phyloP scores from a whole-genome alignment of 306 rosid genomes.

The Malus orientalis region DNA sequence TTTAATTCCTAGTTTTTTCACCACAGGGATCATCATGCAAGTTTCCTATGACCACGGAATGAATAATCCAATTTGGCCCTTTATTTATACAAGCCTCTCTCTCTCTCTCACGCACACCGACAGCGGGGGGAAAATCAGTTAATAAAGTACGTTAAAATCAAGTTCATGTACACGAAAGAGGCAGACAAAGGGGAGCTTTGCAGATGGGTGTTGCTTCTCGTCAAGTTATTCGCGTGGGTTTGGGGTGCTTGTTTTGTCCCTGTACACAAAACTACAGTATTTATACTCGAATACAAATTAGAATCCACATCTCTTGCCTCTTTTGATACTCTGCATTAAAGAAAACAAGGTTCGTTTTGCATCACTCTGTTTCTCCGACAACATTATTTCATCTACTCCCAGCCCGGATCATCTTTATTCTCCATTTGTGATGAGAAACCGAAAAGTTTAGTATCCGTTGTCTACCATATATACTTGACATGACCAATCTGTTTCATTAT shows the following conservation, averaged over 20 bases:
- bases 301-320: not conserved
- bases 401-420: not conserved
- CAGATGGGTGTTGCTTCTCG: not conserved
- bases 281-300: not conserved
- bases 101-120: no score
- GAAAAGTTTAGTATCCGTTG: not conserved
- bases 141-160: constrained; percentile 1
- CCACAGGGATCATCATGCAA: no score
- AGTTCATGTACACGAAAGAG: not conserved
- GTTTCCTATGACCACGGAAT: no score
- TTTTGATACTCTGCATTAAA: not conserved
- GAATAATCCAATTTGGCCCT: no score
- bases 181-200: constrained; percentile 9
- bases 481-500: not conserved
- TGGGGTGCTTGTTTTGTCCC: not conserved
- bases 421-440: not conserved
- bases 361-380: not conserved
- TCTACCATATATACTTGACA: not conserved
- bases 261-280: not conserved
- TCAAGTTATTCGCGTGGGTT: not conserved
- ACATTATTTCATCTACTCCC: not conserved
- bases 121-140: no score
- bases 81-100: no score
- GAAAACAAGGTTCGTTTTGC: constrained; percentile 10
- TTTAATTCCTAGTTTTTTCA: no score